Evolutionary conservation across 331 rosid species (phyloP), one percentile per base, ranked within the genome.

Genomic region (Cydonia oblonga): DNA sequence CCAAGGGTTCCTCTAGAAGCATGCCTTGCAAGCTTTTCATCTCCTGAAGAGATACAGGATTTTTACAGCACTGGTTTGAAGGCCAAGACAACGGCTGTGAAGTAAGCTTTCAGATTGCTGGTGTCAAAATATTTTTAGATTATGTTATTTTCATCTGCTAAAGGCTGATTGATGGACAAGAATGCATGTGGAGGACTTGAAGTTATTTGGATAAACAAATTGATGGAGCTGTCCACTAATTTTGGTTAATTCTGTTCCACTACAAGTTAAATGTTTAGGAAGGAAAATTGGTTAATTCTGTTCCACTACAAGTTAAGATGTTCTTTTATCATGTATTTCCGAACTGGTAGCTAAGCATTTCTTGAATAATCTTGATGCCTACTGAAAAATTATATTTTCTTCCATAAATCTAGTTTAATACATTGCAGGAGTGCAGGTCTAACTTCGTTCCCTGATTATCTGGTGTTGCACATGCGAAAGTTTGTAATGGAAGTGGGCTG

Each of bases 1-100:
- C 97, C 99, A 33, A 87, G 99, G 82, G 96, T 95, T 56, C 96
- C 99, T 79, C 81, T 95, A 64, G 96, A 88, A 82, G 91, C 97
- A 73, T 95, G 99, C 83, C 90, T 95, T 49, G 86, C 90, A 49
- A 91, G 79, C 83, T 91, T 89, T 82, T 86, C 96, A 26, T 86
- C 89, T 75, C 86, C 97, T 2, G 99, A 93, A 83, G 98, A 95
- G 89, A 87, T 95, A 77, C 90, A 89, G 73, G 99, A 90, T 62
- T 95, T 91, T 88, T 89, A 91, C 80, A 93, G 98, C 78, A 82
- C 87, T 76, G 91, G 96, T 14, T 86, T 93, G 88, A 88, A 84
- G 75, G 78, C 86, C 40, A 93, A 93, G 84, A 93, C 98, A 49
- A 93, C 88, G 62, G 98, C 98, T 23, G 33, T 86, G 71, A 91